These are phyloP conservation scores for Mycena kentingensis DNA, from an alignment of 768 basidiomycete species.

Conservation along the genomic window DNA sequence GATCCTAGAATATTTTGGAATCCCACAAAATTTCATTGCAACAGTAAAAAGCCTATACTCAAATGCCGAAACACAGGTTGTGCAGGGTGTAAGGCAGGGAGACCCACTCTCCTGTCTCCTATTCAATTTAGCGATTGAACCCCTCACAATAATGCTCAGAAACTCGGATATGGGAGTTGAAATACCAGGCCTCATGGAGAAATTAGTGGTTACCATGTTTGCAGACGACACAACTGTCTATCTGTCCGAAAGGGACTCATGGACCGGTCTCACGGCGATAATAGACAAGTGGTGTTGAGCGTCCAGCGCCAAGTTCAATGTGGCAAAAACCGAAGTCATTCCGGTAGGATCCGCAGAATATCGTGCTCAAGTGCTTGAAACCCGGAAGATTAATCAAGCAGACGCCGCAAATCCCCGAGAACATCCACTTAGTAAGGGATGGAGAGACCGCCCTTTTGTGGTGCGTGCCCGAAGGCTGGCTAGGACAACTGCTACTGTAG, in stretches of 20 bases:
- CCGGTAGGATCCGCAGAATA: slow-evolving; percentile 32
- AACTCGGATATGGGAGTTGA: slow-evolving; percentile 31
- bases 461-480: background rate
- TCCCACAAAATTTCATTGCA: slow-evolving; percentile 13
- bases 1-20: background rate
- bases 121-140: slow-evolving; percentile 43
- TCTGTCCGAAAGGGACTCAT: slow-evolving; percentile 32
- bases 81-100: slow-evolving; percentile 29
- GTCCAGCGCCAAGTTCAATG: slow-evolving; percentile 44
- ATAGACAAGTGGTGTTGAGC: slow-evolving; percentile 42
- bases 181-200: slow-evolving; percentile 16
- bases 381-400: background rate
- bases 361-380: slow-evolving; percentile 12
- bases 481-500: background rate
- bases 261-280: slow-evolving; percentile 24
- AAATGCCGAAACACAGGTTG: background rate
- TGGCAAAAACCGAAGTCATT: slow-evolving; percentile 40
- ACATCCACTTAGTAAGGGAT: slow-evolving; percentile 32
- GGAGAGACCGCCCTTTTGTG: slow-evolving; percentile 18
- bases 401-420: slow-evolving; percentile 14
- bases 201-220: slow-evolving; percentile 36
- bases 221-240: slow-evolving; percentile 44
- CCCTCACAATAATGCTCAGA: slow-evolving; percentile 33
- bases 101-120: slow-evolving; percentile 41
- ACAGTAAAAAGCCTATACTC: slow-evolving; percentile 23